phyloP scores from a whole-genome alignment of 2,329 filamentous ascomycete genomes.

The Apiospora koreana region DNA sequence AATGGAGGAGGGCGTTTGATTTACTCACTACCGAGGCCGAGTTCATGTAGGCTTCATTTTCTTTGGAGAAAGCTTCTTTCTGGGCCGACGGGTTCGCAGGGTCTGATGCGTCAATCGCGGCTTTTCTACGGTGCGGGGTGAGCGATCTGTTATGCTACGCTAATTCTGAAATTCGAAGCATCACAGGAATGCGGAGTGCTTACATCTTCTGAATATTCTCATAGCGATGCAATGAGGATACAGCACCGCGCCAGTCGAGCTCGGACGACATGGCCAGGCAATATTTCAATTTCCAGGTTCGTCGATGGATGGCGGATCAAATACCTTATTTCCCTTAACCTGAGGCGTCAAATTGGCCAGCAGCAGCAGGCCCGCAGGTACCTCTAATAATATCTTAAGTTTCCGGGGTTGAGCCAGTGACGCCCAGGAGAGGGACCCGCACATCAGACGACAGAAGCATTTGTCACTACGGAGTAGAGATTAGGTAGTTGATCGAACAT shows the following conservation, averaged over 20 bases:
- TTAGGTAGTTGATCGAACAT: too few relatives aligned
- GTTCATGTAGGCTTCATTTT: slow-evolving; percentile 63
- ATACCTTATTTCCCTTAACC: background rate
- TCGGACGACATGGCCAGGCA: slow-evolving; percentile 39
- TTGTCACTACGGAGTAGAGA: too few relatives aligned
- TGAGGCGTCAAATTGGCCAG: background rate
- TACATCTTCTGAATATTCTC: slow-evolving; percentile 64
- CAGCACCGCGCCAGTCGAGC: slow-evolving; percentile 48
- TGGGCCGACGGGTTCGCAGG: slow-evolving; percentile 25
- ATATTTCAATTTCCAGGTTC: slow-evolving; percentile 10
- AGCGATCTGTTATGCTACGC: background rate
- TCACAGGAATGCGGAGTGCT: slow-evolving; percentile 30
- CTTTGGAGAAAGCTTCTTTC: slow-evolving; percentile 61
- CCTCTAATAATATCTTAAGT: background rate
- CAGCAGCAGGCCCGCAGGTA: background rate
- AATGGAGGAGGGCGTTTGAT: background rate
- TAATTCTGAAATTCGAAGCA: background rate
- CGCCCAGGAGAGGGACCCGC: background rate
- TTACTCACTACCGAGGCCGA: slow-evolving; percentile 58
- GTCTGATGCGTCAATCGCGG: slow-evolving; percentile 23
- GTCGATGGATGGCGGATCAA: slow-evolving; percentile 1
- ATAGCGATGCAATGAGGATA: slow-evolving; percentile 63
- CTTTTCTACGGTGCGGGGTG: slow-evolving; percentile 26
- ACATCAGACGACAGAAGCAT: background rate
- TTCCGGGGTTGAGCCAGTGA: background rate